Conservation (phyloP, 2,329 filamentous ascomycete species). For the Ilyonectria mors-panacis region DNA sequence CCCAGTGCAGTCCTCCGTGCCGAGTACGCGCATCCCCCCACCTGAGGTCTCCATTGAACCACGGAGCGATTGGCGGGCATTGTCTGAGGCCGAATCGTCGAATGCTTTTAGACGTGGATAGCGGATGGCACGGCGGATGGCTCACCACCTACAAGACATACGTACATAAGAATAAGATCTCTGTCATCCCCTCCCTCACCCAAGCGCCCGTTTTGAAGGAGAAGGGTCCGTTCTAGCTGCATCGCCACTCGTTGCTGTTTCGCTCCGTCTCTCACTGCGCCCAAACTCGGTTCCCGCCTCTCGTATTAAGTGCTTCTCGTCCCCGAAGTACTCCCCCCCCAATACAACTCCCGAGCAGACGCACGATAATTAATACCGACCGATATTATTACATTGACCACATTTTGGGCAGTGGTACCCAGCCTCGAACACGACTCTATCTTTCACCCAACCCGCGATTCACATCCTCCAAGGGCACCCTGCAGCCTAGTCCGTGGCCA, state of each 20-base stretch:
- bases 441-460: conserved; percentile 17
- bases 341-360: conserved; percentile 1
- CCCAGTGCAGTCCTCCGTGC: conserved; percentile 3
- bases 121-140: conserved; percentile 3
- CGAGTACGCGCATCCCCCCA: conserved; percentile 13
- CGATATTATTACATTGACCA: conserved; percentile 8
- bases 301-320: conserved; percentile 9
- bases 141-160: conserved; percentile 15
- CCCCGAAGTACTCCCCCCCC: conserved; percentile 11
- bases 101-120: conserved; percentile 16
- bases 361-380: conserved; percentile 21
- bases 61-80: conserved; percentile 13
- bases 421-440: conserved; percentile 15
- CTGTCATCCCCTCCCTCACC: conserved; percentile 16
- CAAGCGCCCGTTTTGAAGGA: conserved; percentile 5
- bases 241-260: conserved; percentile 26
- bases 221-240: conserved; percentile 6
- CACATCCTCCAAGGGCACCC: conserved; percentile 18
- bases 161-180: conserved; percentile 25
- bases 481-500: conserved; percentile 2
- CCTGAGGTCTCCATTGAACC: conserved; percentile 14
- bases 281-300: conserved; percentile 12
- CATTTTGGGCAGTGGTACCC: conserved; percentile 8
- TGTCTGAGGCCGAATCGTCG: conserved; percentile 11
- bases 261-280: conserved; percentile 11